Percentiles rank a stretch among this genome's conserved stretches.
Conservation (phyloP, 1,139 yeast genomes). For the Yamadazyma siamensis region DNA sequence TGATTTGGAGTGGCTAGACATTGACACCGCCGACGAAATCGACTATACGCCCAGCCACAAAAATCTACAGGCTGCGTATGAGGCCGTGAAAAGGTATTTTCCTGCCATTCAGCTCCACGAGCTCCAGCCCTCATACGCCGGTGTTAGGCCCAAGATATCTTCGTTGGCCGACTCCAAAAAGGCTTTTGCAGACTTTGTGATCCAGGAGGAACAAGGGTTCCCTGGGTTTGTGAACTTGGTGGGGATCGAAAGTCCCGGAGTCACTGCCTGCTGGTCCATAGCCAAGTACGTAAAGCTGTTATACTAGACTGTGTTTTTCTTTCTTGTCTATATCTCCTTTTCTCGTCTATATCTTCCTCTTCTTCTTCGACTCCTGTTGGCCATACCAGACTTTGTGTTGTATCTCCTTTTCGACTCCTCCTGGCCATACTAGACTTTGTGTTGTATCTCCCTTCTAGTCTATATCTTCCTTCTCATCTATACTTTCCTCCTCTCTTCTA, state of each 20-base stretch:
- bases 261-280: constrained; percentile 78
- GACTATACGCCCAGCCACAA: constrained; percentile 47
- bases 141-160: constrained; percentile 75
- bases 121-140: constrained; percentile 68
- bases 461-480: too few relatives aligned
- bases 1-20: constrained; percentile 76
- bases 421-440: too few relatives aligned
- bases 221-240: constrained; percentile 78
- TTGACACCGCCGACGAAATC: constrained; percentile 27
- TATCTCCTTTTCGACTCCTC: too few relatives aligned
- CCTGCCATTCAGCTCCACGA: constrained; percentile 52
- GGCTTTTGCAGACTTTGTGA: constrained; percentile 68
- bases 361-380: too few relatives aligned
- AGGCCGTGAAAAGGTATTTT: constrained; percentile 60
- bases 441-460: too few relatives aligned
- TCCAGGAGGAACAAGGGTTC: constrained; percentile 58
- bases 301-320: too few relatives aligned
- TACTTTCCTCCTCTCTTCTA: constrained; percentile 2
- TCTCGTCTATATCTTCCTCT: too few relatives aligned
- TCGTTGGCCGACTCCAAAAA: constrained; percentile 38
- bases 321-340: not conserved
- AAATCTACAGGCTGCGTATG: constrained; percentile 53
- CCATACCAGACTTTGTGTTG: too few relatives aligned
- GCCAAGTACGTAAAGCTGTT: constrained; percentile 64
- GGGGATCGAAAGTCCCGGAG: constrained; percentile 89